These are phyloP conservation scores for Ambrosia trifida DNA, from an alignment of 129 eudicot species.

Conservation along the genomic window DNA sequence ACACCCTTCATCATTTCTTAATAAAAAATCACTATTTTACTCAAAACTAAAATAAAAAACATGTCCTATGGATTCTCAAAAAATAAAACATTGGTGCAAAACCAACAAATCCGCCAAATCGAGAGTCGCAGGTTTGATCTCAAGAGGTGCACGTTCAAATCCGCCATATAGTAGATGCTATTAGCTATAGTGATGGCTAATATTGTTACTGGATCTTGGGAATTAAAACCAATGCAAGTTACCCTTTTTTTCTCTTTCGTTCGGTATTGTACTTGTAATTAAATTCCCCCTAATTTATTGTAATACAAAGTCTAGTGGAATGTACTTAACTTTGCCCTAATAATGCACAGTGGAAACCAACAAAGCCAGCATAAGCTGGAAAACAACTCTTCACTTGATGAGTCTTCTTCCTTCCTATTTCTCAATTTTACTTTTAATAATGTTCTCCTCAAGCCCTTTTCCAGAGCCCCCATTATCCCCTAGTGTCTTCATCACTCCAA, in stretches of 20 bases:
- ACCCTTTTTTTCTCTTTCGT: not conserved
- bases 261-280: not conserved
- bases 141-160: too few species aligned
- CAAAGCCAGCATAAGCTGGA: not conserved
- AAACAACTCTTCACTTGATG: not conserved
- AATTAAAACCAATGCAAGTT: slow-evolving; percentile 3
- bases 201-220: not conserved
- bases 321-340: slow-evolving; percentile 30
- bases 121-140: too few species aligned
- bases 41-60: too few species aligned
- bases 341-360: slow-evolving; percentile 4
- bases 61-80: too few species aligned
- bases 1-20: too few species aligned
- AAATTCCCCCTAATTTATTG: slow-evolving; percentile 6
- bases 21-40: too few species aligned
- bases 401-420: not conserved
- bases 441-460: slow-evolving; percentile 31
- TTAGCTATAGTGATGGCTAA: too few species aligned
- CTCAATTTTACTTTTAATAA: not conserved
- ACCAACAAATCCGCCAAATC: too few species aligned
- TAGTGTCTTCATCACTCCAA: slow-evolving; percentile 9
- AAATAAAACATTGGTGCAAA: too few species aligned
- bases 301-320: not conserved
- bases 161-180: too few species aligned
- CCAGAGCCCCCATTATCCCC: slow-evolving; percentile 31